Evolutionary conservation across 768 basidiomycete genomes (phyloP), one percentile per base, ranked within the genome.

Genomic region (Macrolepiota fuliginosa): DNA sequence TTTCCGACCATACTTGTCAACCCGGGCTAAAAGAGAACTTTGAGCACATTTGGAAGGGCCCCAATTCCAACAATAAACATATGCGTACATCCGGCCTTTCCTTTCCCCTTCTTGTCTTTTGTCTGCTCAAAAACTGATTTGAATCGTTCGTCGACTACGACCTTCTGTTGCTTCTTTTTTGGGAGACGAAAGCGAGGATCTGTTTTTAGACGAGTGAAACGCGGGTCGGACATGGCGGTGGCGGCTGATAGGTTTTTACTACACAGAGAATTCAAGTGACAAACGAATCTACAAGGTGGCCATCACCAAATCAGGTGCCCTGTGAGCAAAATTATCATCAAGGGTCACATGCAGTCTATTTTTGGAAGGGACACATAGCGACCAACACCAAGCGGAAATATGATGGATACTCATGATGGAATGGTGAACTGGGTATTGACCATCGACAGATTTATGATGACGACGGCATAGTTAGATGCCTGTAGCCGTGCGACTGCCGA

Each of bases 131-230:
- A 85, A 19, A 97, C 81, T 58, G 81, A 77, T 72, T 90, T 92
- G 82, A 98, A 99, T 24, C 97, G 88, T 11, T 94, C 88, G 72
- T 99, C 97, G 39, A 98, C 83, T 56, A 90, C 84, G 56, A 97
- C 89, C 74, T 95, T 97, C 65, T 85, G 78, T 61, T 86, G 78
- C 37, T 88, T 85, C 73, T 89, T 92, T 71, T 87, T 91, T 1
- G 92, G 91, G 35, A 84, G 83, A 25, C 95, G 82, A 77, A 99
- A 99, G 53, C 97, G 87, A 50, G 97, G 97, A 72, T 99, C 96
- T 13, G 93, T 87, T 71, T 86, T 89, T 58, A 98, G 80, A 56
- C 91, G 81, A 19, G 90, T 83, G 73, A 98, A 99, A 22, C 96
- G 85, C n/a, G 91, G 80, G 74, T 97, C 92, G 13, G 89, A 84